Evolutionary conservation across 768 basidiomycete genomes (phyloP), one percentile per base, ranked within the genome.

Genomic region (Pisolithus sp.): DNA sequence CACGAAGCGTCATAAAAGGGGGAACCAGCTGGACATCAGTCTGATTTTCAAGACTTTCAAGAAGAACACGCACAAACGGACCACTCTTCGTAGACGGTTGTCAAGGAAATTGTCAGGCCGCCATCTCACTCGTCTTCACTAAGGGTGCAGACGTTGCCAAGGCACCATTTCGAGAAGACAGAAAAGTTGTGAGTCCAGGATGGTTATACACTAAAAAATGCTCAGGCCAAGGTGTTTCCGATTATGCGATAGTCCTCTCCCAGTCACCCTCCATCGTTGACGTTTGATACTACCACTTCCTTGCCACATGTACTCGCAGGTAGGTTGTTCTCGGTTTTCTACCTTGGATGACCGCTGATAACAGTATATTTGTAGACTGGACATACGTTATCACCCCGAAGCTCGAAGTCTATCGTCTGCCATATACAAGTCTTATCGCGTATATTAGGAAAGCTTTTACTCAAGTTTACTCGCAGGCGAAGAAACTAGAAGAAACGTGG

Each of bases 321-420:
- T 67, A 28, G 28, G 10, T 48, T 2, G 34, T 15, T 34, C 34
- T 34, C 20, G 7, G 17, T 20, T 39, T 10, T n/a, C 23, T 23
- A 3, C 2, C n/a, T 18, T 12, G 15, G 5, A 12, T 39, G 39
- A 2, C 4, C 23, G 23, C 24, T n/a, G 15, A 9, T 46, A 34
- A 44, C 26, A 4, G 3, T 52, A 59, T 8, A 45, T 18, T 15
- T 15, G 7, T 21, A 67, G 67, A 46, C 34, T 67, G 67, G 66
- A 60, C 63, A 36, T 68, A 66, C 46, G 51, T 68, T 18, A 54
- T 65, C 21, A 21, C 56, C 15, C 67, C 67, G 18, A 38, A 49
- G 28, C 53, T 66, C 26, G n/a, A 56, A 46, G 43, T 58, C 2
- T 69, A 65, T 46, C 67, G 37, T 43, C 57, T 49, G 37, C 62